These are phyloP conservation scores for Hemileia vastatrix DNA, from an alignment of 1,284 basidiomycete species.

Conservation along the genomic window DNA sequence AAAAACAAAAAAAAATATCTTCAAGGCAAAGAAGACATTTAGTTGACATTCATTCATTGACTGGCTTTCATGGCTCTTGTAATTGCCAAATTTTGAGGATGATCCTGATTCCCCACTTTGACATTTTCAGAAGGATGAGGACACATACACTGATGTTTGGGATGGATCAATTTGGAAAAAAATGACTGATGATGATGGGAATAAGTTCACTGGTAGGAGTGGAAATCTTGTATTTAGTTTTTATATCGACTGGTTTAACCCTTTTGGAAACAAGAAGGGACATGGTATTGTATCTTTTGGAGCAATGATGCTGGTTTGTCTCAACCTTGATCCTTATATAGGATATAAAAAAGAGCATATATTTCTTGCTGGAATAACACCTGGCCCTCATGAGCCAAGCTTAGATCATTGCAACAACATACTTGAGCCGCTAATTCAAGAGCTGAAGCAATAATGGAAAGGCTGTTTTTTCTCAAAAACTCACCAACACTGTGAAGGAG, in stretches of 20 bases:
- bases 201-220: background rate
- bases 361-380: constrained; percentile 3
- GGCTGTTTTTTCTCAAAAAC: constrained; percentile 7
- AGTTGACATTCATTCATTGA: too few relatives aligned
- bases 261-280: too few relatives aligned
- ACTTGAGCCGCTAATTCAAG: constrained; percentile 2
- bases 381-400: constrained; percentile 9
- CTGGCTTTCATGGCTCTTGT: too few relatives aligned
- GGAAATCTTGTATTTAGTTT: constrained; percentile 15
- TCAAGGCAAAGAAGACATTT: too few relatives aligned
- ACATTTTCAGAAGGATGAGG: too few relatives aligned
- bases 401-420: constrained; percentile 7
- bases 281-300: constrained; percentile 3
- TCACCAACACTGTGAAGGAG: background rate
- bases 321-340: constrained; percentile 9
- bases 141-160: too few relatives aligned
- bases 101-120: too few relatives aligned
- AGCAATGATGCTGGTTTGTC: constrained; percentile 3
- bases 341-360: constrained; percentile 9
- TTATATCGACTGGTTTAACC: constrained; percentile 14
- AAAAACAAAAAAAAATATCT: too few relatives aligned
- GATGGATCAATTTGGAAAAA: too few relatives aligned
- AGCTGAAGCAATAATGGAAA: background rate
- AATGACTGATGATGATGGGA: too few relatives aligned
- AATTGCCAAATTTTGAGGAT: too few relatives aligned